Conservation (phyloP, 805 yeast species). For the Pichia paraexigua region DNA sequence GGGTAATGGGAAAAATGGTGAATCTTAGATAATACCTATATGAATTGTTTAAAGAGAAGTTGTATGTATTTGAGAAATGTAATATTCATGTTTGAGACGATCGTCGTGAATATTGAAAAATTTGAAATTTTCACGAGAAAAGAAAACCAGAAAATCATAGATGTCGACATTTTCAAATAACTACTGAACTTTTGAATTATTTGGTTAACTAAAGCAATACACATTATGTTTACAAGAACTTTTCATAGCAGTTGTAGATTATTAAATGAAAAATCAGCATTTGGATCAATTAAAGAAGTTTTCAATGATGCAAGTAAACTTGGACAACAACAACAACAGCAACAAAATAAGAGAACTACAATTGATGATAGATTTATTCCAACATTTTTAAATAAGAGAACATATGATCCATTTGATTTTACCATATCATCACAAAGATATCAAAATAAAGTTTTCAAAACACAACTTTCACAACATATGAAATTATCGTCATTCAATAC, state of each 20-base stretch:
- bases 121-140: no score
- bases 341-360: slow-evolving; percentile 8
- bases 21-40: no score
- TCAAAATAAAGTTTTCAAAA: slow-evolving; percentile 30
- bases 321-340: background rate
- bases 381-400: slow-evolving; percentile 36
- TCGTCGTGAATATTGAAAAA: no score
- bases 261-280: background rate
- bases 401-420: slow-evolving; percentile 80
- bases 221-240: background rate
- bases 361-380: slow-evolving; percentile 29
- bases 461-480: slow-evolving; percentile 16
- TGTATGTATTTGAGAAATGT: no score
- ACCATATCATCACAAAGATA: slow-evolving; percentile 49
- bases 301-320: slow-evolving; percentile 5
- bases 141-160: no score
- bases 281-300: slow-evolving; percentile 2
- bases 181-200: no score
- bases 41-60: no score
- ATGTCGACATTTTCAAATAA: background rate
- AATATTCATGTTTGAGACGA: background rate
- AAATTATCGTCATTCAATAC: slow-evolving; percentile 27
- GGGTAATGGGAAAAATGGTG: no score
- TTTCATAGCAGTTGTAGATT: background rate
- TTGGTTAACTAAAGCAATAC: no score